Evolutionary conservation across 352 stramenopile genomes (phyloP).

Genomic region (Thalassiosira exigua): DNA sequence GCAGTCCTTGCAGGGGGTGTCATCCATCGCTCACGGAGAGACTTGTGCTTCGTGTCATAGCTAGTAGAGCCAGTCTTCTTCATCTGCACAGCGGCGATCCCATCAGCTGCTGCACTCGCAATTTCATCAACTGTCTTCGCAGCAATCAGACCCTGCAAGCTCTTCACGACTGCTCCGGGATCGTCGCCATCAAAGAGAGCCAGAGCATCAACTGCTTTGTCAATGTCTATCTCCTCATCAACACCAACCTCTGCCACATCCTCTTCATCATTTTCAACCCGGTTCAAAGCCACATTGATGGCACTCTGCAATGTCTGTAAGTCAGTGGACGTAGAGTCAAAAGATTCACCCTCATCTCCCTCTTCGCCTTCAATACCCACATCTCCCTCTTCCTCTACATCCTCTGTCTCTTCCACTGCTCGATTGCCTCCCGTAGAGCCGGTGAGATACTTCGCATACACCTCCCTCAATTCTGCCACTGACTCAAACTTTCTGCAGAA

Average conservation of each 20-base stretch:
- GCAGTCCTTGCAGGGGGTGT: not conserved
- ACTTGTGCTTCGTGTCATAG: slow-evolving; percentile 18
- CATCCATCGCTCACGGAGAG: slow-evolving; percentile 8
- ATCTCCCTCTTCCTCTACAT: not conserved
- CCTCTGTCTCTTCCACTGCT: not conserved
- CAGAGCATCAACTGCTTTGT: not conserved
- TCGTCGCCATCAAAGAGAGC: too few relatives aligned
- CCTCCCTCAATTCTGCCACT: not conserved
- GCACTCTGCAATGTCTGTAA: not conserved
- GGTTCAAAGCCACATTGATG: not conserved
- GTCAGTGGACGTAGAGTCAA: too few relatives aligned
- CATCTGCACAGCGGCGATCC: not conserved
- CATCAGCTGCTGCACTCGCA: not conserved
- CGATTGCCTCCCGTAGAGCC: not conserved
- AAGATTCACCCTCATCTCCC: not conserved
- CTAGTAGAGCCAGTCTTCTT: slow-evolving; percentile 13
- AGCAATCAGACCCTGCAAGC: too few relatives aligned
- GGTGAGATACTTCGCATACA: not conserved
- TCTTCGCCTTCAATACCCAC: not conserved
- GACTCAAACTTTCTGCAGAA: not conserved
- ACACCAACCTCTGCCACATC: not conserved
- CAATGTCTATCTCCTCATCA: not conserved
- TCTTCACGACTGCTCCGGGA: too few relatives aligned
- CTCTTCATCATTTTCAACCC: not conserved
- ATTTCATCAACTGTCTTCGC: not conserved